Conservation (phyloP, 2,329 filamentous ascomycete genomes). For the Phyllosticta ampelicida region DNA sequence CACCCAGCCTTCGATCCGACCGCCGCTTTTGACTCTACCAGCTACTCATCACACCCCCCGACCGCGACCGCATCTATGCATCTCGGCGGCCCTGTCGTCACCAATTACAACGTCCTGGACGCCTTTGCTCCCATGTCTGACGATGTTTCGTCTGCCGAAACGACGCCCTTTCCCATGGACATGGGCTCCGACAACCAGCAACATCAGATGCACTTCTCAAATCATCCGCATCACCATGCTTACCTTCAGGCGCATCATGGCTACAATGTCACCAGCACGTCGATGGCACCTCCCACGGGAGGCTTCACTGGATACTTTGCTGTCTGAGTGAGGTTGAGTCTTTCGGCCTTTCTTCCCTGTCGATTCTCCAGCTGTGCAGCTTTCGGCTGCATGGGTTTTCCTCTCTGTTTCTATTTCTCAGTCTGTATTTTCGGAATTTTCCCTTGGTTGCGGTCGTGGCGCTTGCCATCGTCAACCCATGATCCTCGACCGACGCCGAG, state of each 20-base stretch:
- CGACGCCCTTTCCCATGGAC: slow-evolving; percentile 7
- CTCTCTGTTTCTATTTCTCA: neutral
- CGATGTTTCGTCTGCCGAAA: neutral
- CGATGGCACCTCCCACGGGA: slow-evolving; percentile 3
- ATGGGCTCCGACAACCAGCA: neutral
- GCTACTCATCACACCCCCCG: neutral
- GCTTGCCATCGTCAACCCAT: neutral
- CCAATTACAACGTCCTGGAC: slow-evolving; percentile 7
- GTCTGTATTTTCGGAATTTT: neutral
- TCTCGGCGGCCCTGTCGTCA: neutral
- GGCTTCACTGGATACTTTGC: slow-evolving; percentile 5
- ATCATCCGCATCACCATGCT: neutral
- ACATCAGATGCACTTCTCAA: neutral
- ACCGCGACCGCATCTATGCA: neutral
- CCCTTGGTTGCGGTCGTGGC: neutral
- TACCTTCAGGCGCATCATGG: slow-evolving; percentile 3
- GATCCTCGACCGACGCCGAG: neutral
- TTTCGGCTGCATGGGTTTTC: neutral
- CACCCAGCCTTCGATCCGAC: slow-evolving; percentile 4
- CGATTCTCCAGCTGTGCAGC: neutral
- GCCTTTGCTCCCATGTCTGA: slow-evolving; percentile 6
- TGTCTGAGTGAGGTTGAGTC: neutral
- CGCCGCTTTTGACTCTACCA: neutral
- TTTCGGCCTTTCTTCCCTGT: neutral
- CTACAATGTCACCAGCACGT: slow-evolving; percentile 1